Evolutionary conservation across 2,329 filamentous ascomycete genomes (phyloP).

Genomic region (Parastagonospora avenae): DNA sequence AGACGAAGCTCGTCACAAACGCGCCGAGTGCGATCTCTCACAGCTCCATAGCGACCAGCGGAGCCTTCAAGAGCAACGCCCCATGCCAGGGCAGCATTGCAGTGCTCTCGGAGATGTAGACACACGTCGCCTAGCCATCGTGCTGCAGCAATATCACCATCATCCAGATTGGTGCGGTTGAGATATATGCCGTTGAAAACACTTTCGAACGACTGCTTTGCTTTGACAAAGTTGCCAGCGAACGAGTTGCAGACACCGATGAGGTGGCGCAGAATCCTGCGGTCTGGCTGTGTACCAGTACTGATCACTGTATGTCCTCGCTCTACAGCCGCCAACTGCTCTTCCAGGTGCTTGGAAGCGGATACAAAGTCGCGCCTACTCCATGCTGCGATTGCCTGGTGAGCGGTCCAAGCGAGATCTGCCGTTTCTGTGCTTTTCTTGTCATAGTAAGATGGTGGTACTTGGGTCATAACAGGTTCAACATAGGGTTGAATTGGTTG

Average conservation of each 20-base stretch:
- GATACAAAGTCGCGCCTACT: slow-evolving; percentile 21
- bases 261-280: slow-evolving; percentile 31
- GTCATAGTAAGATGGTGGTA: slow-evolving; percentile 8
- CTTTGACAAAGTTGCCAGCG: slow-evolving; percentile 32
- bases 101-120: slow-evolving; percentile 32
- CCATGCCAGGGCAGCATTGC: slow-evolving; percentile 36
- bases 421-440: slow-evolving; percentile 3
- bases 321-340: slow-evolving; percentile 33
- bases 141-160: slow-evolving; percentile 40
- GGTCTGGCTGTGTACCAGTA: slow-evolving; percentile 28
- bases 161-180: slow-evolving; percentile 25
- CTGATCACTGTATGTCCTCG: slow-evolving; percentile 24
- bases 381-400: slow-evolving; percentile 28
- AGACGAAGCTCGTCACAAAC: slow-evolving; percentile 26
- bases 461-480: neutral
- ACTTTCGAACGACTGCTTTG: slow-evolving; percentile 36
- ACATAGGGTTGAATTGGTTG: neutral
- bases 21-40: slow-evolving; percentile 17
- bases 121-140: slow-evolving; percentile 42
- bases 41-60: slow-evolving; percentile 19
- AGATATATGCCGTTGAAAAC: slow-evolving; percentile 31
- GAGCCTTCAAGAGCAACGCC: slow-evolving; percentile 35
- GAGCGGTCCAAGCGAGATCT: slow-evolving; percentile 27
- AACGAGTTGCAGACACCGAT: slow-evolving; percentile 35
- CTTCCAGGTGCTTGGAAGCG: slow-evolving; percentile 26